Conservation (phyloP, 768 basidiomycete species). For the Leccinum arenicola region DNA sequence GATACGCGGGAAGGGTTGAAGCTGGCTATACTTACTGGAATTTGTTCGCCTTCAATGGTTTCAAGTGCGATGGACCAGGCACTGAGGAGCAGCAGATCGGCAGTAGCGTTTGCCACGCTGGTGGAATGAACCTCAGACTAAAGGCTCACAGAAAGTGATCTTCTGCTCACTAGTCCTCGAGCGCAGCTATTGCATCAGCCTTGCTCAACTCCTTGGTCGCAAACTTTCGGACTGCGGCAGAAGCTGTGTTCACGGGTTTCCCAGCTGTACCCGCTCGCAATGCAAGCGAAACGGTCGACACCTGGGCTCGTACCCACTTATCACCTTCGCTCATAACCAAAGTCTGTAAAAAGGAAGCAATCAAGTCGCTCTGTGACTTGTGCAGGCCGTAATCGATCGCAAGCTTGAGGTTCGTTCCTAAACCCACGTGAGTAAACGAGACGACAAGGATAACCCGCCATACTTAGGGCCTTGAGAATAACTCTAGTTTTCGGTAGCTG, state of each 20-base stretch:
- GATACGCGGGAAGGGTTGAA: not conserved
- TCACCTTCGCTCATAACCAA: slow-evolving; percentile 97
- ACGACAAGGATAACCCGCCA: slow-evolving; percentile 65
- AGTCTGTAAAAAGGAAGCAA: slow-evolving; percentile 91
- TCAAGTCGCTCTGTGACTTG: slow-evolving; percentile 77
- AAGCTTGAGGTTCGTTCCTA: slow-evolving; percentile 82
- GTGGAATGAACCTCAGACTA: not conserved
- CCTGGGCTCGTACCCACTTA: slow-evolving; percentile 77
- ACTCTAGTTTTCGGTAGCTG: slow-evolving; percentile 61
- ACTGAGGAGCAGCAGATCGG: slow-evolving; percentile 78
- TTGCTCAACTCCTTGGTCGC: slow-evolving; percentile 83
- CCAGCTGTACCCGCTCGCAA: slow-evolving; percentile 65
- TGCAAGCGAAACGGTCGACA: slow-evolving; percentile 64
- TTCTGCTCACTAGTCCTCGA: slow-evolving; percentile 85
- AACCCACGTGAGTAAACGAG: slow-evolving; percentile 65
- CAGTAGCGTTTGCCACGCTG: slow-evolving; percentile 86
- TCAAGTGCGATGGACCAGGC: slow-evolving; percentile 71
- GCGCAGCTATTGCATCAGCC: slow-evolving; percentile 70
- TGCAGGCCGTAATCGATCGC: slow-evolving; percentile 89
- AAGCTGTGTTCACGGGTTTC: slow-evolving; percentile 74
- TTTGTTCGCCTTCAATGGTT: slow-evolving; percentile 54
- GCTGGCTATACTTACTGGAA: slow-evolving; percentile 56
- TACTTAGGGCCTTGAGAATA: slow-evolving; percentile 78
- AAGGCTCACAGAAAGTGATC: not conserved
- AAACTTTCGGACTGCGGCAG: slow-evolving; percentile 76